Conservation (phyloP, 768 basidiomycete species). For the Collybia sp. region DNA sequence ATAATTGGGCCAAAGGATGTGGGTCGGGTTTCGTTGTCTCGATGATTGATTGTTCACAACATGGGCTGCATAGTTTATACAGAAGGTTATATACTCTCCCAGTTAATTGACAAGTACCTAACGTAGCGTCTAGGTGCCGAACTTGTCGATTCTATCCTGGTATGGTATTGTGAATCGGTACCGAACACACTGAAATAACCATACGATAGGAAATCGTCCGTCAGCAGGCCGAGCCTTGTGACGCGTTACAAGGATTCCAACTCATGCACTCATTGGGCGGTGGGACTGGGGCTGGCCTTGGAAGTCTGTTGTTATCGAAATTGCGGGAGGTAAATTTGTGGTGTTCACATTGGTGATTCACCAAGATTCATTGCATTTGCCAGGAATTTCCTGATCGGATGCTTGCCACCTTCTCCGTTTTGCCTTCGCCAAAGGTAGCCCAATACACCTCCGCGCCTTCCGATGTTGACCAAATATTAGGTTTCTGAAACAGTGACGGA, state of each 20-base stretch:
- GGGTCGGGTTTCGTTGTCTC: conserved; percentile 21
- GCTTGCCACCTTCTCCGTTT: conserved; percentile 49
- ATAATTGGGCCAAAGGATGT: conserved; percentile 98
- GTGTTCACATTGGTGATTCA: conserved; percentile 9
- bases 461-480: conserved; percentile 10
- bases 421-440: conserved; percentile 47
- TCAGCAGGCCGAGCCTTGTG: conserved; percentile 75
- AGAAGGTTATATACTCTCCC: conserved; percentile 49
- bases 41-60: too few species aligned
- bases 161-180: conserved; percentile 14
- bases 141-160: conserved; percentile 80
- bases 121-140: conserved; percentile 63
- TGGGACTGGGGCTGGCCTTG: conserved; percentile 86
- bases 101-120: neutral
- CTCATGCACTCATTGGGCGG: conserved; percentile 87
- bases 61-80: conserved; percentile 61
- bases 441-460: too few species aligned
- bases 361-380: neutral
- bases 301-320: conserved; percentile 76
- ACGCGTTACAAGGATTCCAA: conserved; percentile 90
- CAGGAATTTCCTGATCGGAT: conserved; percentile 54
- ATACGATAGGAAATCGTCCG: conserved; percentile 62
- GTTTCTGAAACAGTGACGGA: conserved; percentile 56
- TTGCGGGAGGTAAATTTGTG: conserved; percentile 57
- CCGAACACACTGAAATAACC: neutral